These are phyloP conservation scores for Toxicodendron radicans DNA, from an alignment of 345 rosid species.

Conservation along the genomic window DNA sequence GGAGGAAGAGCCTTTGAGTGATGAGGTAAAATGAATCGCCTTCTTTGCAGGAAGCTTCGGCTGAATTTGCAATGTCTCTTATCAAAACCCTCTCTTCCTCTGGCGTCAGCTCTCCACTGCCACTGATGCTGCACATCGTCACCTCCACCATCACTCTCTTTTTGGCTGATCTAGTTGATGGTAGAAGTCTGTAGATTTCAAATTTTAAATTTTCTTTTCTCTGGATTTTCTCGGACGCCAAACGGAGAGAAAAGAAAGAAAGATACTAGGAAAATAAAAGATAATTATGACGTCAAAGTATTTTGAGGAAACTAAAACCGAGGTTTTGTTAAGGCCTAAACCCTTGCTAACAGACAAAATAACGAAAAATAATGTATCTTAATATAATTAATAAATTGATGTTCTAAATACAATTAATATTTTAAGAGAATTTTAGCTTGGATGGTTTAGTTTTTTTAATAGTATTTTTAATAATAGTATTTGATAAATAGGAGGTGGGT, in stretches of 20 bases:
- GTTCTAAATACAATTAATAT: too few species aligned
- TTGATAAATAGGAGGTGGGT: too few species aligned
- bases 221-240: neutral
- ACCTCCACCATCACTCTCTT: slow-evolving; percentile 55
- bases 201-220: neutral
- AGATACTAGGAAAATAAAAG: neutral
- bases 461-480: too few species aligned
- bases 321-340: neutral
- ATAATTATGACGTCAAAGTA: neutral
- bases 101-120: slow-evolving; percentile 56
- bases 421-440: too few species aligned
- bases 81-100: slow-evolving; percentile 95
- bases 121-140: slow-evolving; percentile 49
- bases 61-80: slow-evolving; percentile 87
- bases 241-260: neutral
- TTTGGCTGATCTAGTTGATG: slow-evolving; percentile 12
- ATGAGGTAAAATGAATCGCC: slow-evolving; percentile 86
- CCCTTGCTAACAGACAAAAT: neutral
- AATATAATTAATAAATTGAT: too few species aligned
- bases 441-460: too few species aligned
- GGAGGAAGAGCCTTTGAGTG: slow-evolving; percentile 60
- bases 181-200: slow-evolving; percentile 4
- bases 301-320: neutral
- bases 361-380: neutral
- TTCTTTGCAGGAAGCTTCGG: slow-evolving; percentile 82